Base-by-base conservation (phyloP, 768 basidiomycete species). In the Neoboletus subvelutipes region DNA sequence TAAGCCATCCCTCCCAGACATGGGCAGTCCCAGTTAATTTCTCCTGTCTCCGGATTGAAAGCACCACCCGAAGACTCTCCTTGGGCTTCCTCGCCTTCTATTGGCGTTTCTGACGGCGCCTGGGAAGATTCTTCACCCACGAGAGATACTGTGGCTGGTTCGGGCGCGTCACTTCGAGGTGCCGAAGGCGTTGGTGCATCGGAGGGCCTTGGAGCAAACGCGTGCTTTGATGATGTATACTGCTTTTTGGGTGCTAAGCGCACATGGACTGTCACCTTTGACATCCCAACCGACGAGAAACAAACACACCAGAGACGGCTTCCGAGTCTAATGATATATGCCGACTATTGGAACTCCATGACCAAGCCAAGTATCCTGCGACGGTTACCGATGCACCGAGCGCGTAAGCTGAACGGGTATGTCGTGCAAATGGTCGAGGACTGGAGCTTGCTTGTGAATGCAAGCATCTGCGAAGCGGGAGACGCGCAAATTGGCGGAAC, bases 1-100 rank as follows among this genome's bases (percentile, higher is more conserved):
- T 98, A 81, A 11, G 96, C 96, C 97, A 99, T 98, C 49, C 97
- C 97, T 33, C 97, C 97, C 9, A 99, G 84, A 72, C 97, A 98
- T 1, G 97, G 94, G 72, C 97, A 99, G 70, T 98, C 97, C 97
- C 97, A 99, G 77, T 99, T 99, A 67, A 99, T 98, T 81, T 98
- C 94, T 43, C 97, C 97, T 2, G 97, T 99, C 60, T 85, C 94
- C 20, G 95, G 95, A 75, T 99, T 90, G 79, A 83, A 98, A 5
- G 97, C 96, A 39, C 82, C 82, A 28, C 70, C 70, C 1, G 71
- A 63, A 47, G 71, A 54, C 56, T 64, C 69, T 53, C 46, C 72
- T 24, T 68, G 68, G 13, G 61, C 69, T 5, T 39, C 66, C 10
- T 69, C 68, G 13, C 60, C 68, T 12, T 70, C 68, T 26, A 28